Base-by-base conservation (phyloP, 306 rosid genomes). In the Prunus kanzakura region DNA sequence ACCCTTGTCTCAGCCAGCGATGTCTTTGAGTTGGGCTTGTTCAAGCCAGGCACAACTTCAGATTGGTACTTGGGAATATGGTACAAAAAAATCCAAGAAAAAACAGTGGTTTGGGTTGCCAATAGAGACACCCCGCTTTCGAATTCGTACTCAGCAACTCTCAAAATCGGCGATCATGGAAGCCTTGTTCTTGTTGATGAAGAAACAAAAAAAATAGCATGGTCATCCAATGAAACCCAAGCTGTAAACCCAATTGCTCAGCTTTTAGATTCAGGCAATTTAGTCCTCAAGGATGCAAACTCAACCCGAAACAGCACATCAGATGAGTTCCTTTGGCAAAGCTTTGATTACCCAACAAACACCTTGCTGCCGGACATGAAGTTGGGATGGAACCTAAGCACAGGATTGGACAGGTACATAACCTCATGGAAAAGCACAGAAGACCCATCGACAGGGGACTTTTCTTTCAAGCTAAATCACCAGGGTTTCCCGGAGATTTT, bases 271-370 rank as follows among this genome's bases (percentile, higher is more conserved):
- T 72, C 87, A 0, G 98, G 96, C 11, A 93, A 93, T 43, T 54
- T 93, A 6, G 88, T 93, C 64, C 25, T 93, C 35, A 73, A 50
- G 75, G 89, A 86, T 46, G 67, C 38, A 12, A 27, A 23, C 25
- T 60, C 38, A 73, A 78, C 67, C 57, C 49, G 19, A 20, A 71
- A 14, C 8, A 60, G 79, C 55, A 71, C 86, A 20, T 8, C 8
- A 14, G 66, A 67, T 8, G 73, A 75, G 1, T 87, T 50, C 69
- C 79, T 87, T 0, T 93, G 96, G 96, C 93, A 93, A 60, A 89
- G 97, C 87, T 93, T 93, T 32, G 96, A 90, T 74, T 73, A 72
- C 47, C 97, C 97, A 1, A 84, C 94, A 0, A 79, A 93, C 62
- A 93, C 92, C 30, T 49, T 90, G 69, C 78, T 93, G 56, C 94